A percentile compares a stretch with the other conserved stretches of the same genome.
phyloP scores from a whole-genome alignment of 768 basidiomycete genomes.

The Thelephora aurantiotincta region DNA sequence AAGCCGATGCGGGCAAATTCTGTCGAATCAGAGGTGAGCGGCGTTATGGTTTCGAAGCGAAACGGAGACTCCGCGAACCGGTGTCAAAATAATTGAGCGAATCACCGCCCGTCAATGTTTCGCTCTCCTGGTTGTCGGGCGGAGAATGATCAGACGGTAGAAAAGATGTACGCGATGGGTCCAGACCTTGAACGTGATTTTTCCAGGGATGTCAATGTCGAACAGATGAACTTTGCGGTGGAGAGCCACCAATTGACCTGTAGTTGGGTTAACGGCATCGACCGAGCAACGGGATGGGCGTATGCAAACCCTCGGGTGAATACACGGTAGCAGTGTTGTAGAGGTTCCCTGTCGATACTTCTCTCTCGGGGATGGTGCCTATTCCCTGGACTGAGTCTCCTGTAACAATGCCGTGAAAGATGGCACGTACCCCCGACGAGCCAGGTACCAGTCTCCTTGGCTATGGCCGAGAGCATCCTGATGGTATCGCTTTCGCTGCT shows the following conservation, averaged over 20 bases:
- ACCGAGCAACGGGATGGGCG: background rate
- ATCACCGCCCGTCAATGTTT: conserved; percentile 68
- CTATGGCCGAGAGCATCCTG: conserved; percentile 65
- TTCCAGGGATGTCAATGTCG: conserved; percentile 92
- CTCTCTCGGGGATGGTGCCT: conserved; percentile 92
- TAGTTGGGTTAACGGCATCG: background rate
- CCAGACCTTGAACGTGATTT: conserved; percentile 74
- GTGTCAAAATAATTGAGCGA: conserved; percentile 76
- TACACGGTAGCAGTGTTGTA: conserved; percentile 94
- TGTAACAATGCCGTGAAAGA: background rate
- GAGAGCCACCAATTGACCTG: conserved; percentile 73
- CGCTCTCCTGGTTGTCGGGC: conserved; percentile 55
- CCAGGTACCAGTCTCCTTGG: conserved; percentile 71
- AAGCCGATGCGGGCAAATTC: conserved; percentile 96
- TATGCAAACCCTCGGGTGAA: conserved; percentile 49
- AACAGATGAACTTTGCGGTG: conserved; percentile 96
- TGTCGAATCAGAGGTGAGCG: conserved; percentile 16
- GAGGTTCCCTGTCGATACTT: conserved; percentile 42
- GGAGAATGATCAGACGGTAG: conserved; percentile 5
- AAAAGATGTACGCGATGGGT: background rate
- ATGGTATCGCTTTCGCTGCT: conserved; percentile 60
- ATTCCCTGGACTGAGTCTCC: background rate
- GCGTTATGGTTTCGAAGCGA: background rate
- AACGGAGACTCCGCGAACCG: conserved; percentile 26
- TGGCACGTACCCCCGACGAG: conserved; percentile 68